Conservation (phyloP, 164 flowering plant genomes). For the Nymphaea thermarum region DNA sequence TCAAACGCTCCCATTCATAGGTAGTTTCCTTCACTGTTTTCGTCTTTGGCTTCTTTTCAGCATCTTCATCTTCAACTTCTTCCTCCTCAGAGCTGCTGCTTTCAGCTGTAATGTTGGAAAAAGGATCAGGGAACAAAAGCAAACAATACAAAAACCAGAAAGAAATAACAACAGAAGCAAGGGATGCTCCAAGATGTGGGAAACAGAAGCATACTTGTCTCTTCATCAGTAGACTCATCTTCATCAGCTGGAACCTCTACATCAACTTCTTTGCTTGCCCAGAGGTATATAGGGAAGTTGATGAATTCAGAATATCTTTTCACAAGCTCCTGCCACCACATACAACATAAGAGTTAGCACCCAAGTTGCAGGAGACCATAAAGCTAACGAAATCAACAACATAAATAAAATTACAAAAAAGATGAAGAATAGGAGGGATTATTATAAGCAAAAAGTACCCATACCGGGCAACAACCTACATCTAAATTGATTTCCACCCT, state of each 20-base stretch:
- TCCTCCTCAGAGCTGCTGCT: conserved; percentile 52
- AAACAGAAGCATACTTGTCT: conserved; percentile 30
- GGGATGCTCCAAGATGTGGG: not conserved
- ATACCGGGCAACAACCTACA: too few relatives aligned
- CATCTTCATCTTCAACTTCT: conserved; percentile 61
- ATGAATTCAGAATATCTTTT: conserved; percentile 93
- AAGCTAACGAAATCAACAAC: too few relatives aligned
- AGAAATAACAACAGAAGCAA: not conserved
- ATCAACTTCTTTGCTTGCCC: conserved; percentile 91
- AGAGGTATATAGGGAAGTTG: conserved; percentile 83
- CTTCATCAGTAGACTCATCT: conserved; percentile 76
- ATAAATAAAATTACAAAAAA: too few relatives aligned
- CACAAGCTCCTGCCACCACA: conserved; percentile 62
- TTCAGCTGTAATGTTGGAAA: conserved; percentile 38
- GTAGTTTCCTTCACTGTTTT: conserved; percentile 81
- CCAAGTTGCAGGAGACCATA: too few relatives aligned
- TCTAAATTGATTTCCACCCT: too few relatives aligned
- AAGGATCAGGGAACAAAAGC: not conserved
- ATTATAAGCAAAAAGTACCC: too few relatives aligned
- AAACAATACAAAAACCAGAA: not conserved
- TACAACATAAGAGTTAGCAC: not conserved
- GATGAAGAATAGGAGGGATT: too few relatives aligned
- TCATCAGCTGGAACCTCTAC: conserved; percentile 94
- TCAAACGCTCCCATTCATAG: conserved; percentile 87
- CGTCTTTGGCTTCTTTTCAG: conserved; percentile 78